phyloP scores from a whole-genome alignment of 108 stramenopile species.

The Nitzschia sp. region DNA sequence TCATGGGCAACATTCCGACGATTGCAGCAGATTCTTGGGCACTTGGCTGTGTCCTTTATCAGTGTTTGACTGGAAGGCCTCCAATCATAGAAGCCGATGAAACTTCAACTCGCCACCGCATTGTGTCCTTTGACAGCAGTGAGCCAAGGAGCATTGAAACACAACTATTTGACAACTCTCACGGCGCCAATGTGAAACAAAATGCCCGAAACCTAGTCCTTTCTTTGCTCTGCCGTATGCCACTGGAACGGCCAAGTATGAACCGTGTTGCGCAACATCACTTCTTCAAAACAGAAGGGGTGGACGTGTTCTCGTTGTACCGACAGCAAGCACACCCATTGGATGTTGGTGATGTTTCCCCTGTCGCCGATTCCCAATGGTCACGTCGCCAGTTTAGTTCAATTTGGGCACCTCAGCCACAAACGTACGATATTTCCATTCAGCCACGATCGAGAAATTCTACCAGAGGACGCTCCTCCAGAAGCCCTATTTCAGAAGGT shows the following conservation, averaged over 20 bases:
- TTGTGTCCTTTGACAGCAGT: slow-evolving; percentile 75
- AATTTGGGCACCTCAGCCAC: slow-evolving; percentile 87
- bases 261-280: slow-evolving; percentile 41
- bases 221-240: slow-evolving; percentile 43
- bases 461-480: not conserved
- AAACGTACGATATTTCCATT: slow-evolving; percentile 54
- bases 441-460: not conserved
- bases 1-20: slow-evolving; percentile 73
- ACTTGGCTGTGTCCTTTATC: slow-evolving; percentile 93
- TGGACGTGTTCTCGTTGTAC: slow-evolving; percentile 62
- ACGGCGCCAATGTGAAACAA: slow-evolving; percentile 21
- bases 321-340: slow-evolving; percentile 51
- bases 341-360: slow-evolving; percentile 65
- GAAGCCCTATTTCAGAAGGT: slow-evolving; percentile 51
- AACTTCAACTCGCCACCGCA: slow-evolving; percentile 59
- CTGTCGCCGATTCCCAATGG: slow-evolving; percentile 71
- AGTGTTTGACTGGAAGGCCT: slow-evolving; percentile 88
- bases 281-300: slow-evolving; percentile 53
- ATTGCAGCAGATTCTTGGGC: slow-evolving; percentile 93
- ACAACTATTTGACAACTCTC: slow-evolving; percentile 52
- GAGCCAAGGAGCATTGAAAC: not conserved
- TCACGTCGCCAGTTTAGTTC: slow-evolving; percentile 81
- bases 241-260: slow-evolving; percentile 57
- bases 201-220: slow-evolving; percentile 55
- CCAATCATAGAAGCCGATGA: slow-evolving; percentile 86